A percentile compares a stretch with the other conserved stretches of the same genome.
These are phyloP conservation scores for Hypsizygus marmoreus DNA, from an alignment of 768 basidiomycete genomes.

Conservation along the genomic window DNA sequence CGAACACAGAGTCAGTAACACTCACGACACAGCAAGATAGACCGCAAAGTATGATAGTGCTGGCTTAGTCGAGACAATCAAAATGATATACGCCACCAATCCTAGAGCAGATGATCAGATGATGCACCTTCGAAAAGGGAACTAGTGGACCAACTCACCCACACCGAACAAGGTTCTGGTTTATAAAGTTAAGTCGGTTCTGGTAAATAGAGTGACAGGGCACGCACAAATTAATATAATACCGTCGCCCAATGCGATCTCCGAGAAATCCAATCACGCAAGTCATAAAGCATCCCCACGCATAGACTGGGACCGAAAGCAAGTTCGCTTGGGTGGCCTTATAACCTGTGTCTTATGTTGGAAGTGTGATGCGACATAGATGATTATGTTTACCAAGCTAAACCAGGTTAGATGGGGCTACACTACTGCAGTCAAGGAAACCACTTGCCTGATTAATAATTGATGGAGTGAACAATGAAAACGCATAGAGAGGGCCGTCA, in stretches of 20 bases:
- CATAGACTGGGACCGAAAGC: slow-evolving; percentile 77
- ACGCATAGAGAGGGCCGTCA: slow-evolving; percentile 57
- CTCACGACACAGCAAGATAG: slow-evolving; percentile 71
- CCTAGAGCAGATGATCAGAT: slow-evolving; percentile 26
- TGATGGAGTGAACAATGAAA: slow-evolving; percentile 55
- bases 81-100: slow-evolving; percentile 64
- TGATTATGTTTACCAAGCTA: too few species aligned
- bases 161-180: slow-evolving; percentile 27
- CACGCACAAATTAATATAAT: slow-evolving; percentile 63
- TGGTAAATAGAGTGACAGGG: neutral
- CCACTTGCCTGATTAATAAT: slow-evolving; percentile 57
- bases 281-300: slow-evolving; percentile 71
- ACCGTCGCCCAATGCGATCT: slow-evolving; percentile 59
- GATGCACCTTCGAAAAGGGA: too few species aligned
- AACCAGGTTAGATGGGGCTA: slow-evolving; percentile 1
- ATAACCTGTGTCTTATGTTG: slow-evolving; percentile 43
- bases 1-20: slow-evolving; percentile 9
- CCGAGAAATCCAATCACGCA: slow-evolving; percentile 61
- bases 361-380: too few species aligned
- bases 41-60: slow-evolving; percentile 73
- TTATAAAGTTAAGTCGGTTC: neutral
- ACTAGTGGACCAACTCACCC: slow-evolving; percentile 19
- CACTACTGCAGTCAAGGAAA: too few species aligned
- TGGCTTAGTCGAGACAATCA: slow-evolving; percentile 60
- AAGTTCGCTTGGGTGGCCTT: slow-evolving; percentile 68